Evolutionary conservation across 495 filamentous ascomycete species (phyloP).

Genomic region (Achaetomiella virescens): DNA sequence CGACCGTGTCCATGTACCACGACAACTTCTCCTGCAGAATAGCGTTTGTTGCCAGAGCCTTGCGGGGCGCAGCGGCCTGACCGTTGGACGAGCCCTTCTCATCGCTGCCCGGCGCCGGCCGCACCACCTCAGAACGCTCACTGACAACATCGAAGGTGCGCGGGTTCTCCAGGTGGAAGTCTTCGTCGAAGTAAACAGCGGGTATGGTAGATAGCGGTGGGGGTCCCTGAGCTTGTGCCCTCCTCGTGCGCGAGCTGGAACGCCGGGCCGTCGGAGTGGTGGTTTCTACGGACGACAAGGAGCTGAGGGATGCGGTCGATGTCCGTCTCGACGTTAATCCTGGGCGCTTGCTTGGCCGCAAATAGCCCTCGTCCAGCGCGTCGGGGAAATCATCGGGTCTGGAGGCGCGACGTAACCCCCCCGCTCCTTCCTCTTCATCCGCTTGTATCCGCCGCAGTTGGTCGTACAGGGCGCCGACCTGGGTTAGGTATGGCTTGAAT

Average conservation of each 20-base stretch:
- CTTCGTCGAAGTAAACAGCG: constrained; percentile 85
- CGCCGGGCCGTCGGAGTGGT: constrained; percentile 37
- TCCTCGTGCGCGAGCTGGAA: constrained; percentile 46
- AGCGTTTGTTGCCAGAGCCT: constrained; percentile 90
- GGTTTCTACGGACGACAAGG: constrained; percentile 47
- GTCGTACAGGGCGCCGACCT: constrained; percentile 77
- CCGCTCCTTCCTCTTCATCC: constrained; percentile 50
- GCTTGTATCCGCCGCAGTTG: constrained; percentile 73
- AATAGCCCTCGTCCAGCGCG: constrained; percentile 40
- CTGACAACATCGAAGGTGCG: constrained; percentile 95
- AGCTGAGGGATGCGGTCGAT: constrained; percentile 42
- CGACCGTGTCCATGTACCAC: constrained; percentile 99
- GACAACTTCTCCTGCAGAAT: constrained; percentile 99
- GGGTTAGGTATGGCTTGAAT: constrained; percentile 77
- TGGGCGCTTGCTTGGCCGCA: constrained; percentile 37
- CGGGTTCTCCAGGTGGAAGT: constrained; percentile 94
- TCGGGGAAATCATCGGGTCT: constrained; percentile 47
- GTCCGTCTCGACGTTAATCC: constrained; percentile 38
- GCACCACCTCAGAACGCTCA: constrained; percentile 87
- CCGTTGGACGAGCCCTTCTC: constrained; percentile 58
- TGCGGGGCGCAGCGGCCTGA: constrained; percentile 59
- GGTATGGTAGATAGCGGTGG: constrained; percentile 92
- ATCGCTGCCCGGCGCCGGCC: constrained; percentile 53
- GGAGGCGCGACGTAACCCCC: constrained; percentile 38
- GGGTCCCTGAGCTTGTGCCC: constrained; percentile 53